Base-by-base conservation (phyloP, 345 rosid genomes). In the Gossypium herbaceum region DNA sequence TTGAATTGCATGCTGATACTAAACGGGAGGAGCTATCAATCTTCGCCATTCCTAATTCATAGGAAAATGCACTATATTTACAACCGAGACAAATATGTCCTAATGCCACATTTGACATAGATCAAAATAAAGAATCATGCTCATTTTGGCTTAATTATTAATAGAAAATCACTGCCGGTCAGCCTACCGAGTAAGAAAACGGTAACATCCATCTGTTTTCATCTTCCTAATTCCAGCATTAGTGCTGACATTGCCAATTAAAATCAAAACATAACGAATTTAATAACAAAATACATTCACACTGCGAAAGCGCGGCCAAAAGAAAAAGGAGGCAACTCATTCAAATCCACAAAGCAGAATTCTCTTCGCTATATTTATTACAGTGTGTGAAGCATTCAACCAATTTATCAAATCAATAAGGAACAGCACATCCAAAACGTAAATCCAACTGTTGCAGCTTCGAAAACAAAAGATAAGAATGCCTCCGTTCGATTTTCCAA, bases 191-290 rank as follows among this genome's bases (percentile, higher is more conserved):
- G 39, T 41, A 41, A 55, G 27, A 19, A 72, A 56, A 9, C 0
- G 50, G 7, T 57, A 57, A 20, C 56, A 73, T 73, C 70, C 10
- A 20, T 2, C 63, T 7, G 70, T 11, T 62, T 9, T 44, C 43
- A 71, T 39, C 25, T 20, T 72, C 16, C 2, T 24, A 58, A 11
- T 58, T 44, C 39, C 66, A 44, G 59, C 10, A 58, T 3, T 24
- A 58, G 17, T 9, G 22, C 43, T 24, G 22, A 71, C 24, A 12
- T 73, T 12, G 44, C 25, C 43, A 62, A 62, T 62, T 61, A 17
- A 58, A 62, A 34, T 43, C 76, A 29, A 73, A 27, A 29, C 25
- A 73, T 25, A 47, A 62, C 25, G 48, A n/a, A 27, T 48, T 50
- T 12, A 73, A 47, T 9, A 60, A 20, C 11, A 48, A 61, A 47